Base-by-base conservation (phyloP, 768 basidiomycete species). In the Lactarius deliciosus region DNA sequence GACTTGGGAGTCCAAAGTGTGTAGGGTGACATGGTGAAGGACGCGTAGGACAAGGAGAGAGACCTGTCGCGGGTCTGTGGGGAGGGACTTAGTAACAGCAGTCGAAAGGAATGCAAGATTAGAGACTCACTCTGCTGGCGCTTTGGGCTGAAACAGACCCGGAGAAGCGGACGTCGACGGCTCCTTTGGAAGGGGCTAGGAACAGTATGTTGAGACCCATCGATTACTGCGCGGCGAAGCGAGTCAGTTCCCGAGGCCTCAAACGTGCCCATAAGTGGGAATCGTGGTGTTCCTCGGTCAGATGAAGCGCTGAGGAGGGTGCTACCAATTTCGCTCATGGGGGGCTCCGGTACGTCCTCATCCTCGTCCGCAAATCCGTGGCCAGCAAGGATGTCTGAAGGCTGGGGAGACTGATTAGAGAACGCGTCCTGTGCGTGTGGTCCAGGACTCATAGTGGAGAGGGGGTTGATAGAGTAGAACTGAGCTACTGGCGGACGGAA, bases 321-420 rank as follows among this genome's bases (percentile, higher is more conserved):
- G 32, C 70, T 69, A 34, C 68, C 64, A 50, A 70, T 69, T 56
- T 70, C 70, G 54, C 63, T 64, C 50, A 64, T 57, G 18, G 70
- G 70, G 15, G 69, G 68, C 30, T 69, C 61, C 30, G 63, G 59
- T 18, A 18, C 57, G 20, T 64, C 65, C 3, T 66, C 70, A 57
- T 73, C 74, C 38, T 70, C 66, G 16, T 67, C 61, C 22, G 53
- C 61, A 50, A 72, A 84, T 38, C 84, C 73, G 66, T 77, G 83
- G 22, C 87, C 88, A 10, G 88, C 82, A 32, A 90, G 79, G 64
- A 90, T 90, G 72, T 91, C 89, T 30, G 84, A 82, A 16, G 88
- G 87, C 18, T 81, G 82, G n/a, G 85, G 85, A 5, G 28, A 81
- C 79, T 70, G 80, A 74, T 57, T 75, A 64, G 66, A 71, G n/a